Percentiles rank a stretch among this genome's conserved stretches.
Evolutionary conservation across 768 basidiomycete genomes (phyloP).

Genomic region (Fibroporia radiculosa): DNA sequence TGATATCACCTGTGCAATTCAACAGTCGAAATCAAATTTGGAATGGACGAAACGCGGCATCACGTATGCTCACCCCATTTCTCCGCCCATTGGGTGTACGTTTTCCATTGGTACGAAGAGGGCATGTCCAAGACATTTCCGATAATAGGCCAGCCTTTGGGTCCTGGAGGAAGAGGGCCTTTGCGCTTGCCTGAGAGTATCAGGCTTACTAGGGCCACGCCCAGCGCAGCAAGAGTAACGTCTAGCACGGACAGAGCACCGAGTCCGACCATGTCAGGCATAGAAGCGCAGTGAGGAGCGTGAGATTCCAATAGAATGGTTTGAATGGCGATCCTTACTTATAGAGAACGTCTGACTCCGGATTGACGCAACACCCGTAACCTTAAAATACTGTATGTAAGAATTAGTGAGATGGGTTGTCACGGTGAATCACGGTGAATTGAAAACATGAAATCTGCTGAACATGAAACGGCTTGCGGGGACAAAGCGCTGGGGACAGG

Average conservation of each 20-base stretch:
- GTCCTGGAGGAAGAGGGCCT: constrained; percentile 22
- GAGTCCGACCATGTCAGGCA: neutral
- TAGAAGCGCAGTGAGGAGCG: neutral
- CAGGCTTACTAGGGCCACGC: neutral
- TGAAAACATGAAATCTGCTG: too few relatives aligned
- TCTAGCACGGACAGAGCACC: neutral
- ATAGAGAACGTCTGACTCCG: neutral
- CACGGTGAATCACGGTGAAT: too few relatives aligned
- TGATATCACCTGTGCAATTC: too few relatives aligned
- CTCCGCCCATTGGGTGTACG: constrained; percentile 19
- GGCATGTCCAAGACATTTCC: constrained; percentile 21
- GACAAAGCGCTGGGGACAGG: too few relatives aligned
- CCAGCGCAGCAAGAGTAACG: neutral
- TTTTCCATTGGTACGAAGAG: constrained; percentile 14
- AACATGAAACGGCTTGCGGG: too few relatives aligned
- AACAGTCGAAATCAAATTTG: too few relatives aligned
- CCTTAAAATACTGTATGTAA: too few relatives aligned
- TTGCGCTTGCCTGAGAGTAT: neutral
- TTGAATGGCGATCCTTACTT: neutral
- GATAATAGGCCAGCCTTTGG: constrained; percentile 17
- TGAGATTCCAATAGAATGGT: neutral
- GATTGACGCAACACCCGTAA: too few relatives aligned
- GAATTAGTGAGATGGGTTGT: too few relatives aligned
- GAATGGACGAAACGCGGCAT: too few relatives aligned
- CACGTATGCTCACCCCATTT: constrained; percentile 24